Percentiles rank a stretch among this genome's conserved stretches.
Conservation (phyloP, 345 rosid species). For the Gossypium rotundifolium region DNA sequence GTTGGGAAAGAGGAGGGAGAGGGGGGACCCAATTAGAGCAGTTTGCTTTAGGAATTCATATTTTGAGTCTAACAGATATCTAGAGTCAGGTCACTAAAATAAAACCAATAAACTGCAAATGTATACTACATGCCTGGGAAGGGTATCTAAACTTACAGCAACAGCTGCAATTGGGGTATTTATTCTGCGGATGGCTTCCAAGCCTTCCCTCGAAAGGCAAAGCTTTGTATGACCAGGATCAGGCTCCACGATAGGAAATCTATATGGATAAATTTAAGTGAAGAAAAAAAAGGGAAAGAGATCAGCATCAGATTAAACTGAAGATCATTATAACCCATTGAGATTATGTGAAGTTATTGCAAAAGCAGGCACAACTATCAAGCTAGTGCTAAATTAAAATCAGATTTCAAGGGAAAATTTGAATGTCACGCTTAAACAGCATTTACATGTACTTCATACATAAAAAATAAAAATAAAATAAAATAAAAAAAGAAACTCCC, state of each 20-base stretch:
- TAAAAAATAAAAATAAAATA: background rate
- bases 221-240: constrained; percentile 97
- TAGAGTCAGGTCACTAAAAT: background rate
- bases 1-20: background rate
- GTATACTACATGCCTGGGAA: constrained; percentile 20
- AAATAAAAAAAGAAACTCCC: constrained; percentile 1
- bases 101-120: background rate
- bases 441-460: background rate
- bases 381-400: background rate
- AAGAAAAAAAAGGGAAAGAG: background rate
- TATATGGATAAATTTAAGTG: constrained; percentile 25
- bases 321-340: background rate
- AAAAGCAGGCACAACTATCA: background rate
- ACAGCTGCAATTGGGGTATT: constrained; percentile 83
- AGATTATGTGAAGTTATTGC: background rate
- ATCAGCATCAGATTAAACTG: constrained; percentile 1
- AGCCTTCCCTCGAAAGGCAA: constrained; percentile 82
- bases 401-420: background rate
- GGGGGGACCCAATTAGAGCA: background rate
- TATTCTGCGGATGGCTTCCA: constrained; percentile 82
- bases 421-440: background rate
- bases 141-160: constrained; percentile 61
- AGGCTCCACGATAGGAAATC: constrained; percentile 94
- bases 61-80: background rate
- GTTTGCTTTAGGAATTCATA: background rate